These are phyloP conservation scores for Exophiala xenobiotica DNA, from an alignment of 2,329 filamentous ascomycete genomes.

Conservation along the genomic window DNA sequence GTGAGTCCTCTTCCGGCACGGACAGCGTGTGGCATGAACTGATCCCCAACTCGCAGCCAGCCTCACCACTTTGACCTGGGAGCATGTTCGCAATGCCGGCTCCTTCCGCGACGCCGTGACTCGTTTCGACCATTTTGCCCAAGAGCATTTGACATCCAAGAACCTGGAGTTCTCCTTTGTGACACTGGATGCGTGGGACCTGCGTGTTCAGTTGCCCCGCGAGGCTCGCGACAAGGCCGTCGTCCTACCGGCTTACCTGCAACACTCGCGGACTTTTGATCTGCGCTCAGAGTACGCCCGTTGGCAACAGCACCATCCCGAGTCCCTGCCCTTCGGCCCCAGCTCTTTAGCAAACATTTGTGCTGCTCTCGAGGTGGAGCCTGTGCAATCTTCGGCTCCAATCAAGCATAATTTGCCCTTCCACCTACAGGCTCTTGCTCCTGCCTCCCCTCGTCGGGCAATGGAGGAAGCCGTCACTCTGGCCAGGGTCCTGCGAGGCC, in stretches of 20 bases:
- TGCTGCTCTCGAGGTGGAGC: constrained; percentile 95
- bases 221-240: constrained; percentile 98
- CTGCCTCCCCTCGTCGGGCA: constrained; percentile 88
- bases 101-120: constrained; percentile 96
- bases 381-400: constrained; percentile 92
- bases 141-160: constrained; percentile 84
- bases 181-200: constrained; percentile 96
- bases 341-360: constrained; percentile 97
- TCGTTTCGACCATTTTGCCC: constrained; percentile 89
- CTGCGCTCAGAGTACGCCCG: constrained; percentile 95
- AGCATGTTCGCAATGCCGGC: constrained; percentile 95
- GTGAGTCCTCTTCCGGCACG: constrained; percentile 60
- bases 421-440: constrained; percentile 92
- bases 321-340: constrained; percentile 93
- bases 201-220: constrained; percentile 93
- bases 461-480: constrained; percentile 98
- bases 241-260: constrained; percentile 90
- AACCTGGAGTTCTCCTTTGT: constrained; percentile 98
- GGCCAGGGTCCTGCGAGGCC: constrained; percentile 82
- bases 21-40: constrained; percentile 22
- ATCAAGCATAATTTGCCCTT: constrained; percentile 99
- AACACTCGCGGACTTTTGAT: constrained; percentile 97
- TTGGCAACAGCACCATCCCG: constrained; percentile 97
- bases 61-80: constrained; percentile 96
- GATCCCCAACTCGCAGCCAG: constrained; percentile 63